phyloP scores from a whole-genome alignment of 2,329 filamentous ascomycete genomes.

The Didymella sp. region DNA sequence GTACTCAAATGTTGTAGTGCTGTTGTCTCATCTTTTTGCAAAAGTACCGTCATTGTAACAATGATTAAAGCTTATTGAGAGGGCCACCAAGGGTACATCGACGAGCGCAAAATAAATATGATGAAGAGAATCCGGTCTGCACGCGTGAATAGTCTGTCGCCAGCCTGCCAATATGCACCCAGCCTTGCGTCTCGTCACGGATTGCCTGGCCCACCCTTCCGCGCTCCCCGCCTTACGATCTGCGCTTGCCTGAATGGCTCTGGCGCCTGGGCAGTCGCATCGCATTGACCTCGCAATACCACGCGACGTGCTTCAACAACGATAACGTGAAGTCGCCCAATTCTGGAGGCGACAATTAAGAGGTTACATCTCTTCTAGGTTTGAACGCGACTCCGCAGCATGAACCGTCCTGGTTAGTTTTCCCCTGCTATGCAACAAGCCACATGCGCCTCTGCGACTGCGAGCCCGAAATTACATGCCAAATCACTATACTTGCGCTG shows the following conservation, averaged over 20 bases:
- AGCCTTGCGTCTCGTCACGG: conserved; percentile 7
- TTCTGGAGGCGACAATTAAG: not conserved
- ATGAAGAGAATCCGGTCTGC: not conserved
- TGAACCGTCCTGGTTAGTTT: conserved; percentile 58
- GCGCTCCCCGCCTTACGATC: conserved; percentile 16
- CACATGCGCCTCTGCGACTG: conserved; percentile 26
- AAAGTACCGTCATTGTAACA: not conserved
- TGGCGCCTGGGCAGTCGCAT: conserved; percentile 25
- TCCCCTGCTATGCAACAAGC: conserved; percentile 36
- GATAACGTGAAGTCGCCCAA: conserved; percentile 6
- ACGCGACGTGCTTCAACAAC: conserved; percentile 22
- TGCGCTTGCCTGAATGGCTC: conserved; percentile 7
- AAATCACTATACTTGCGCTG: conserved; percentile 16
- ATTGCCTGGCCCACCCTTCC: conserved; percentile 14
- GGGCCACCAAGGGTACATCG: not conserved
- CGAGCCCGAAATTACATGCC: conserved; percentile 23
- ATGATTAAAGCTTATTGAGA: not conserved
- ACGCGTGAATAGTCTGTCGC: not conserved
- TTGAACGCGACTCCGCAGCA: conserved; percentile 35
- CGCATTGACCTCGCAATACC: conserved; percentile 28
- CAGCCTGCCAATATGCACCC: not conserved
- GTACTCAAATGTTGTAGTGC: not conserved
- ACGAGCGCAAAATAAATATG: not conserved
- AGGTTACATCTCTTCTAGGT: conserved; percentile 18
- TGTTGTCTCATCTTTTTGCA: not conserved